Evolutionary conservation across 495 filamentous ascomycete genomes (phyloP), one percentile per base, ranked within the genome.

Genomic region (Letharia lupina): DNA sequence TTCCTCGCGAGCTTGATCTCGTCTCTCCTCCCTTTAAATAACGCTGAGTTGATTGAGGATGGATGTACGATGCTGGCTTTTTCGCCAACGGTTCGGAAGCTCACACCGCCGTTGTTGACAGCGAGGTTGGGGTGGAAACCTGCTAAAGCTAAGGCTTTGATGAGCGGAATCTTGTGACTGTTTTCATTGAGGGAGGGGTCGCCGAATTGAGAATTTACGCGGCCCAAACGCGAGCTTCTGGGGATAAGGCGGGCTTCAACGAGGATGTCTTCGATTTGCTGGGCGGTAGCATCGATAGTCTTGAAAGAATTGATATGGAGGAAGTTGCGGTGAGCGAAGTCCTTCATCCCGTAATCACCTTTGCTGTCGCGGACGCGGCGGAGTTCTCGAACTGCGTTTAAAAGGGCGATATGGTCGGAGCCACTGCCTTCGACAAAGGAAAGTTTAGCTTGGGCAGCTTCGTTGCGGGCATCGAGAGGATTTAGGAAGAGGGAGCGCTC

Each of bases 401-500:
- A 67, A 13, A 77, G 66, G 58, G 76, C 78, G 47, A 86, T 77
- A 62, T 86, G 83, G 59, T 87, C 84, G 68, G 81, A 84, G 9
- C 70, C 69, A 8, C 74, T 74, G 12, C 74, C 75, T 31, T 74
- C 67, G 15, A 77, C 75, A 67, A 82, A 86, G 18, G 70, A 60
- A 23, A 67, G 54, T 28, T 77, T 79, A 11, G 68, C 64, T 41
- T 67, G 45, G 31, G 72, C 69, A 23, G 78, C 73, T 52, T 75
- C 70, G 6, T 65, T 59, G n/a, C 75, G 71, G 12, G 60, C 47
- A 16, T 77, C 74, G 10, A 74, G 70, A 11, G 77, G 73, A 28
- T 67, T 68, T 23, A 78, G 60, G 68, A 87, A 86, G 6, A 84
- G 68, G n/a, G 73, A 65, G 13, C 75, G 70, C 40, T 78, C 76